These are phyloP conservation scores for Solanum sejunctum DNA, from an alignment of 257 asterid species.

Conservation along the genomic window DNA sequence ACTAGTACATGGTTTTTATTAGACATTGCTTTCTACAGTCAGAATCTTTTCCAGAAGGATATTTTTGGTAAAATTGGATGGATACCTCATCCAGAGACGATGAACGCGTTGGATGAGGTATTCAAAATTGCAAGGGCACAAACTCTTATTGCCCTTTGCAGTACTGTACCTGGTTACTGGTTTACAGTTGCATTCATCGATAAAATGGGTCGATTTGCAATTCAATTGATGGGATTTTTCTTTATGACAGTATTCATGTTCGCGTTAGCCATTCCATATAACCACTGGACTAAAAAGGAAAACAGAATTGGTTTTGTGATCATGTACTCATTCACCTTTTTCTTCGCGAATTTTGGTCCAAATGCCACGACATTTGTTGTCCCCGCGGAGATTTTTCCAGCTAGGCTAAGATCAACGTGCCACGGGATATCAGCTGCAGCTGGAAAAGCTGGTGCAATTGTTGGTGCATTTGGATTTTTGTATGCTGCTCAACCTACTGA, in stretches of 20 bases:
- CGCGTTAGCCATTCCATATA: constrained; percentile 35
- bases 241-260: constrained; percentile 56
- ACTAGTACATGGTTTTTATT: constrained; percentile 39
- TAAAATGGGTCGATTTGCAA: constrained; percentile 32
- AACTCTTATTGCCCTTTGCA: constrained; percentile 34
- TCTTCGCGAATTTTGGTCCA: constrained; percentile 51
- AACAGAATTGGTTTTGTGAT: constrained; percentile 32
- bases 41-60: constrained; percentile 40
- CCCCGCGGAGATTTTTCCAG: constrained; percentile 52
- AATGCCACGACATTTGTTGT: constrained; percentile 51
- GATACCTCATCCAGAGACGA: constrained; percentile 34
- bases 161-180: constrained; percentile 57
- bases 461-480: constrained; percentile 44
- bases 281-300: constrained; percentile 32
- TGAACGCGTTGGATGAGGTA: constrained; percentile 42
- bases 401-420: constrained; percentile 41
- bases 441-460: constrained; percentile 41
- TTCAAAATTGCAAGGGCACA: constrained; percentile 35
- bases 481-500: constrained; percentile 39
- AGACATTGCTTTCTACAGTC: constrained; percentile 42
- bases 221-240: constrained; percentile 43
- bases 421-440: constrained; percentile 52
- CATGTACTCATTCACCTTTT: constrained; percentile 36
- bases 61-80: constrained; percentile 34
- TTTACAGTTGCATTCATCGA: constrained; percentile 38